Evolutionary conservation across 768 basidiomycete genomes (phyloP).

Genomic region (Leucosporidium creatinivorum): DNA sequence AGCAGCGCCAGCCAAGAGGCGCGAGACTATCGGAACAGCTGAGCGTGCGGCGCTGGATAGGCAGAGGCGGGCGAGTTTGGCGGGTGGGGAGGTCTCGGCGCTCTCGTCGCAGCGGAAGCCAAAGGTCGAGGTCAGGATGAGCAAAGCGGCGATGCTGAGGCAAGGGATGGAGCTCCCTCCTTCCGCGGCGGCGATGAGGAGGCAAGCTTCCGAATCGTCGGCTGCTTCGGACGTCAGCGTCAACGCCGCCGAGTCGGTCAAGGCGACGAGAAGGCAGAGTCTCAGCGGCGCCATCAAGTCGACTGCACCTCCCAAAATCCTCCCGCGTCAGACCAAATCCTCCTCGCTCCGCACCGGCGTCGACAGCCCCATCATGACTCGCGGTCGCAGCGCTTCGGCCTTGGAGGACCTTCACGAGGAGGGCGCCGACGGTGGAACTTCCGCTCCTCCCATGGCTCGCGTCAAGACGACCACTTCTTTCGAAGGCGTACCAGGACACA

Average conservation of each 20-base stretch:
- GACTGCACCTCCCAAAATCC: neutral
- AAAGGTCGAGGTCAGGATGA: no score
- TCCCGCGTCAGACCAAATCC: neutral
- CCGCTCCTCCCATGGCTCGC: neutral
- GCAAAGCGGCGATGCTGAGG: no score
- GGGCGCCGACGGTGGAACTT: neutral
- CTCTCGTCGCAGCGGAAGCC: neutral
- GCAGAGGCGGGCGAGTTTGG: neutral
- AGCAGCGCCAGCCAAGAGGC: neutral
- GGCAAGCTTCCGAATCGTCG: neutral
- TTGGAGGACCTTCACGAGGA: neutral
- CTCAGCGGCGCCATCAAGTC: neutral
- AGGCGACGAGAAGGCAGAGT: neutral
- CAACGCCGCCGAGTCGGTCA: neutral
- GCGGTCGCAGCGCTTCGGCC: neutral
- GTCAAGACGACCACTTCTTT: neutral
- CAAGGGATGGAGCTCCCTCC: no score
- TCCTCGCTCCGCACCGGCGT: neutral
- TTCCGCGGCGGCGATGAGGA: no score
- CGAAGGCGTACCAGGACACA: neutral
- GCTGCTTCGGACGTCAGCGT: neutral
- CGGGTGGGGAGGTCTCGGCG: neutral
- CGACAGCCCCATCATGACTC: neutral
- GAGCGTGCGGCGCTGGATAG: constrained; percentile 23
- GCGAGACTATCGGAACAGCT: constrained; percentile 22